A percentile compares a stretch with the other conserved stretches of the same genome.
These are phyloP conservation scores for Sarcodon aspratus DNA, from an alignment of 768 basidiomycete genomes.

Conservation along the genomic window DNA sequence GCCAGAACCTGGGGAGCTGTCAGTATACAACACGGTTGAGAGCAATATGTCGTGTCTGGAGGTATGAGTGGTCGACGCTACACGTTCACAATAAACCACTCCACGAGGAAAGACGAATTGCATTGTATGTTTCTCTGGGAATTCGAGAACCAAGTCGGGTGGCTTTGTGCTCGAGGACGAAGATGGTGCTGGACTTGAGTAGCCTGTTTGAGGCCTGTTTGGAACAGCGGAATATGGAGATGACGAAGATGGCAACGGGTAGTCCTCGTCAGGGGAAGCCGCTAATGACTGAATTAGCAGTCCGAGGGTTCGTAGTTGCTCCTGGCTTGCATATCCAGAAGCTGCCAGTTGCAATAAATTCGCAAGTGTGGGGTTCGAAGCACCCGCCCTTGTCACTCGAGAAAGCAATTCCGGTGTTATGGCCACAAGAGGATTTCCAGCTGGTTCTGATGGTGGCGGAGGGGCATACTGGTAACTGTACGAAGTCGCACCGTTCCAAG, in stretches of 20 bases:
- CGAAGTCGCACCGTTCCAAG: constrained; percentile 2
- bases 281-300: constrained; percentile 64
- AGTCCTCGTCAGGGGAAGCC: constrained; percentile 9
- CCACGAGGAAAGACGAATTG: constrained; percentile 63
- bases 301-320: constrained; percentile 58
- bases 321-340: constrained; percentile 45
- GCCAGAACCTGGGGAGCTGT: no score
- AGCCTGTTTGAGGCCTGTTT: neutral
- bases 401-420: constrained; percentile 48
- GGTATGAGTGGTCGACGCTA: constrained; percentile 5
- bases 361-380: constrained; percentile 55
- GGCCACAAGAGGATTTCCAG: neutral
- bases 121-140: constrained; percentile 48
- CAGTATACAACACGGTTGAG: neutral
- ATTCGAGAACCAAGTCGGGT: constrained; percentile 69
- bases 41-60: constrained; percentile 24
- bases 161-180: constrained; percentile 23
- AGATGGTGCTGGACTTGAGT: neutral
- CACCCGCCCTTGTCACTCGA: constrained; percentile 56
- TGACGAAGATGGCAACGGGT: constrained; percentile 1
- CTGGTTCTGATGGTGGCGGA: neutral
- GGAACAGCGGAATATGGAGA: constrained; percentile 1
- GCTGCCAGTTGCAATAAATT: constrained; percentile 57
- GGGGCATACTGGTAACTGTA: neutral
- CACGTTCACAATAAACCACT: constrained; percentile 36